A percentile compares a stretch with the other conserved stretches of the same genome.
Conservation (phyloP, 2,329 filamentous ascomycete species). For the Colletotrichum simmondsii region DNA sequence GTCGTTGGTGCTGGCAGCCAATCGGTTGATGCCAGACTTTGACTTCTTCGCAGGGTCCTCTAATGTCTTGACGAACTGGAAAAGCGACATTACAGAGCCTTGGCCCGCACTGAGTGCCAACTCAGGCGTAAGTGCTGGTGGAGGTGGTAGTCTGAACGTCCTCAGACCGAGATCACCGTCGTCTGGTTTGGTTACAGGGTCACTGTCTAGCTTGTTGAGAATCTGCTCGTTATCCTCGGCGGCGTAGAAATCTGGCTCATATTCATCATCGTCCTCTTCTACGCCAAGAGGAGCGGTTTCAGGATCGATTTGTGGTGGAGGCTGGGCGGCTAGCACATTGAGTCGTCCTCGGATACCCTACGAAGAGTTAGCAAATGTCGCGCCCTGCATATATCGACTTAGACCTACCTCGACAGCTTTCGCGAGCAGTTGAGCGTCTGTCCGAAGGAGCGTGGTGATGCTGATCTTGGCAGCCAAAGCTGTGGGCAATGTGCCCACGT, state of each 20-base stretch:
- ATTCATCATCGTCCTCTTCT: slow-evolving; percentile 83
- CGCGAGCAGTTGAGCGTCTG: slow-evolving; percentile 76
- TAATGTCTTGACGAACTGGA: slow-evolving; percentile 79
- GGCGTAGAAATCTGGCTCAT: slow-evolving; percentile 87
- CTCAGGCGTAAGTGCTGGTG: slow-evolving; percentile 77
- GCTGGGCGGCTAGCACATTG: slow-evolving; percentile 54
- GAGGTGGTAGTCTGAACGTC: slow-evolving; percentile 82
- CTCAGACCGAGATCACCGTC: slow-evolving; percentile 73
- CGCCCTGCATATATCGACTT: slow-evolving; percentile 31
- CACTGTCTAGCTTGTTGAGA: slow-evolving; percentile 78
- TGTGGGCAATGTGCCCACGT: slow-evolving; percentile 81
- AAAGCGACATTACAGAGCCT: slow-evolving; percentile 79
- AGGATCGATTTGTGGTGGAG: slow-evolving; percentile 61
- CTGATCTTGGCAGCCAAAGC: slow-evolving; percentile 83
- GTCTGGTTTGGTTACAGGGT: slow-evolving; percentile 54
- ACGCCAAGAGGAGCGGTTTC: slow-evolving; percentile 72
- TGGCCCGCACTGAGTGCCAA: slow-evolving; percentile 80
- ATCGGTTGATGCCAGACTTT: slow-evolving; percentile 81
- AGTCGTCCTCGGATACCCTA: slow-evolving; percentile 65
- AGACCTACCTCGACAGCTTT: slow-evolving; percentile 77
- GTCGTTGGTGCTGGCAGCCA: slow-evolving; percentile 87
- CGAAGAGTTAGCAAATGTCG: slow-evolving; percentile 26
- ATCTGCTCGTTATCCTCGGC: slow-evolving; percentile 83
- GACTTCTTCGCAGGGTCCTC: slow-evolving; percentile 74
- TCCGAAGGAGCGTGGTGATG: slow-evolving; percentile 78